A percentile compares a stretch with the other conserved stretches of the same genome.
Evolutionary conservation across 495 filamentous ascomycete species (phyloP).

Genomic region (Pyrenopolyporus hunteri): DNA sequence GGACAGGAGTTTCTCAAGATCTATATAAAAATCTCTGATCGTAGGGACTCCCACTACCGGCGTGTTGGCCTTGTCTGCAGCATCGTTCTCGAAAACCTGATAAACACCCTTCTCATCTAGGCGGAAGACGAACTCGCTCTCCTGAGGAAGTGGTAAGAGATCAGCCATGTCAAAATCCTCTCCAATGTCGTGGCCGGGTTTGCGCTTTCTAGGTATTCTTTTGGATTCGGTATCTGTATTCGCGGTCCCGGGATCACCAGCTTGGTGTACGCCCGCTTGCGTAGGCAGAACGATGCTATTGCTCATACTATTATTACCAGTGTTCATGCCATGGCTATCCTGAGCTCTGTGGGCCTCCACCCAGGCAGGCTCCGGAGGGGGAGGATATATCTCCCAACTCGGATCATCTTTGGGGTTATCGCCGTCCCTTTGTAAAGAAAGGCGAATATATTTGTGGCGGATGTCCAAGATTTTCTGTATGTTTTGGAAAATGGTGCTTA

Average conservation of each 20-base stretch:
- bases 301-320: constrained; percentile 57
- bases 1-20: constrained; percentile 82
- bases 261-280: constrained; percentile 28
- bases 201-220: constrained; percentile 64
- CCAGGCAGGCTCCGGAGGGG: constrained; percentile 90
- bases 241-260: constrained; percentile 11
- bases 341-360: constrained; percentile 62
- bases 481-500: constrained; percentile 83
- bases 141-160: constrained; percentile 69
- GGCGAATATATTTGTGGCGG: constrained; percentile 83
- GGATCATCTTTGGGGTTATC: constrained; percentile 89
- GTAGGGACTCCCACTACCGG: constrained; percentile 85
- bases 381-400: constrained; percentile 87
- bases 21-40: constrained; percentile 91
- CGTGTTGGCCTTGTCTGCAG: constrained; percentile 62
- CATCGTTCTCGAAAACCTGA: constrained; percentile 79
- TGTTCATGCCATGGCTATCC: constrained; percentile 46
- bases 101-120: constrained; percentile 87
- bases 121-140: constrained; percentile 72
- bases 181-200: constrained; percentile 89
- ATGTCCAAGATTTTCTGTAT: constrained; percentile 82
- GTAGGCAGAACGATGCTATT: constrained; percentile 59
- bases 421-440: constrained; percentile 79
- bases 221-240: constrained; percentile 35
- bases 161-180: constrained; percentile 88